Evolutionary conservation across 1,284 basidiomycete species (phyloP), one percentile per base, ranked within the genome.

Genomic region (Heliocybe sulcata): DNA sequence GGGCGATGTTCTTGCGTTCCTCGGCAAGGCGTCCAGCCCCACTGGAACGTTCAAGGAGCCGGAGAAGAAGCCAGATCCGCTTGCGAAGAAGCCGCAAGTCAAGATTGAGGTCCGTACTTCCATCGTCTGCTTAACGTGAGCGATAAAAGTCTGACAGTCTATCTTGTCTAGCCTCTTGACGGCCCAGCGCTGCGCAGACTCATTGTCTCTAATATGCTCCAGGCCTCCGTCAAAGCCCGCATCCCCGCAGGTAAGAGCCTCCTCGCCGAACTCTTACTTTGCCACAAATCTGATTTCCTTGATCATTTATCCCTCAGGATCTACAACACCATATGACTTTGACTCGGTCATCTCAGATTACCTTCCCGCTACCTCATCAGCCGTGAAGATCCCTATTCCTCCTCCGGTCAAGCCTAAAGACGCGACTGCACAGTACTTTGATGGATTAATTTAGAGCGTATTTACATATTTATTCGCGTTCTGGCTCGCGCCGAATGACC

Each of bases 1-100:
- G 69, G 93, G 93, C 9, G 93, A 96, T 66, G 84, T 95, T 1
- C 78, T 96, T 31, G 73, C 89, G 3, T 86, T 83, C 66, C 74
- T 94, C 12, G 92, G 92, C 31, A 85, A 86, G 67, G 87, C 90
- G 10, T 92, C 85, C 47, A 79, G 83, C 12, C 90, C 90, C 1
- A 77, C 82, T 20, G 91, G 90, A 55, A 90, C 90, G 19, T 85
- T 81, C 69, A 84, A 83, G 63, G 74, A 76, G 56, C 61, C 61
- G 14, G 63, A 64, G 42, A 64, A 65, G 45, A 68, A 69, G 38
- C 60, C 38, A 35, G 45, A 52, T 22, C 50, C 38, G n/a, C 45
- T 54, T n/a, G 20, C 38, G 55, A 70, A 72, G 61, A 69, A 72
- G 56, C 71, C 68, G 56, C 69, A 72, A 52, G 57, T 61, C 55